Base-by-base conservation (phyloP, 495 filamentous ascomycete species). In the Xeromyces bisporus region DNA sequence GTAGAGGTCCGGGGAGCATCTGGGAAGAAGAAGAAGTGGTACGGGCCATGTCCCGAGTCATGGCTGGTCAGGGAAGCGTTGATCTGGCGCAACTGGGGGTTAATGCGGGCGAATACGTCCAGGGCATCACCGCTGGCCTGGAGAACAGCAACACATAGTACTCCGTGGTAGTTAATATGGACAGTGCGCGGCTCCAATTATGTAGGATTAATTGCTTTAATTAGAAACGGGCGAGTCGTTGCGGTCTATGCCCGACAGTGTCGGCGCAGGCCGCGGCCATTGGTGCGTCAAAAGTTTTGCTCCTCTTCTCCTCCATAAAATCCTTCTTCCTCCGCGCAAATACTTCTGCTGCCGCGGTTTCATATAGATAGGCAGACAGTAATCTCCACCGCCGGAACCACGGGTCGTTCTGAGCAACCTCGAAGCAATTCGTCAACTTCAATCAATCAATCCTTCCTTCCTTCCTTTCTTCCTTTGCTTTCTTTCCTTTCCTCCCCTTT, bases 21-120 rank as follows among this genome's bases (percentile, higher is more conserved):
- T 64, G 60, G 60, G 65, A 71, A 38, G 60, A 72, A 37, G 54
- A 63, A 35, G 67, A 72, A 41, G 69, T 75, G 26, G 54, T 64
- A 42, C 53, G 58, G 33, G 63, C 60, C 26, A 62, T 69, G 46
- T 63, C 64, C 23, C 43, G 44, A 31, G 62, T 54, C 18, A 53
- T 70, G 55, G 53, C 51, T 12, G 58, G 57, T 1, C 48, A 58
- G 10, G 50, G 46, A 33, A 58, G 58, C 6, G 42, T 71, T 16
- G 61, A 74, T 51, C 32, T 72, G 35, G 53, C 43, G 6, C 49
- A 54, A 39, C 34, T 71, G 37, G 62, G 60, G 8, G 47, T 54
- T 23, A 50, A 32, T 44, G 60, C 55, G n/a, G 45, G 51, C 29
- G 53, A 62, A 10, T 62, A 58, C 47, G 60, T 64, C 18, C 51